These are phyloP conservation scores for Paspalum vaginatum DNA, from an alignment of 176 grass and related monocot species.

Conservation along the genomic window DNA sequence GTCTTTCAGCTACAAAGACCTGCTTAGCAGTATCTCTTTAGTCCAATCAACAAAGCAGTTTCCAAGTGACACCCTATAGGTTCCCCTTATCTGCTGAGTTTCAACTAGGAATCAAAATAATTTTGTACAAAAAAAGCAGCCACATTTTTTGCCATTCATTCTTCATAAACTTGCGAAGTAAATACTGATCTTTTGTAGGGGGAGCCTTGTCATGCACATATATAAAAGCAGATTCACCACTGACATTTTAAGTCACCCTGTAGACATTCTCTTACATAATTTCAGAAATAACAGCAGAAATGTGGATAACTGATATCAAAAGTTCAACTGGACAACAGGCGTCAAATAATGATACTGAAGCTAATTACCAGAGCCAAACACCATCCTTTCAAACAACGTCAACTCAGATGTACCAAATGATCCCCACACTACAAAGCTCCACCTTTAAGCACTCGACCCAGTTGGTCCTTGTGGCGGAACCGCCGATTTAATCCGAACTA, in stretches of 20 bases:
- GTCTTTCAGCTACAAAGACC: constrained; percentile 7
- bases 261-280: constrained; percentile 5
- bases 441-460: constrained; percentile 36
- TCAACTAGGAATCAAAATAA: constrained; percentile 21
- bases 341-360: neutral
- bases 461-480: too few relatives aligned
- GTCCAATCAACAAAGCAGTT: constrained; percentile 9
- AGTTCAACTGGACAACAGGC: neutral
- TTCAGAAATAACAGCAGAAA: neutral
- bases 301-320: neutral
- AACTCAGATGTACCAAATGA: constrained; percentile 4
- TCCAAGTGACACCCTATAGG: neutral
- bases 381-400: neutral
- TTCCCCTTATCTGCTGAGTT: neutral
- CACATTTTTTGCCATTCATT: neutral
- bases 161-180: neutral
- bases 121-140: neutral
- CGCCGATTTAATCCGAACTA: too few relatives aligned
- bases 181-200: neutral
- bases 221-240: neutral
- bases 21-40: constrained; percentile 6
- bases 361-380: neutral
- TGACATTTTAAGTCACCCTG: neutral
- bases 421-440: neutral
- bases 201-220: neutral